A percentile compares a stretch with the other conserved stretches of the same genome.
Conservation (phyloP, 768 basidiomycete species). For the Arthromyces matolae region DNA sequence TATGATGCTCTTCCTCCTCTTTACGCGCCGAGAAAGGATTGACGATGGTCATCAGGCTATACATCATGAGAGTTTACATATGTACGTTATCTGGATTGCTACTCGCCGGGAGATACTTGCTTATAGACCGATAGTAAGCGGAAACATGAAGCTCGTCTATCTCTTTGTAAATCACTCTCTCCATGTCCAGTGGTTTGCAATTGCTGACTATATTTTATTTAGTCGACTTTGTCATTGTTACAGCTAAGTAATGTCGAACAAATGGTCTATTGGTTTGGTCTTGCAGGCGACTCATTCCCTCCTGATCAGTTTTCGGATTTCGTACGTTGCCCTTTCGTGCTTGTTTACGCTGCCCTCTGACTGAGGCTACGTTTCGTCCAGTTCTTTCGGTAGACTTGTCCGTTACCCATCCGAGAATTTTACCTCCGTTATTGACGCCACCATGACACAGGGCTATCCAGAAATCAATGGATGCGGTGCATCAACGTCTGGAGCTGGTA, state of each 20-base stretch:
- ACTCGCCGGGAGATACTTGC: not conserved
- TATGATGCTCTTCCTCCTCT: not conserved
- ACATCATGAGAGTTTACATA: constrained; percentile 13
- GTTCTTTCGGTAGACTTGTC: constrained; percentile 11
- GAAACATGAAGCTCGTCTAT: constrained; percentile 8
- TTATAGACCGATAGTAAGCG: constrained; percentile 1
- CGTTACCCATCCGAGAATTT: not conserved
- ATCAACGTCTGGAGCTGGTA: constrained; percentile 8
- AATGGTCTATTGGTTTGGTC: no score
- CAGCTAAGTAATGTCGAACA: constrained; percentile 7
- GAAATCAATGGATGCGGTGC: constrained; percentile 6
- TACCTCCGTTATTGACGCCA: no score
- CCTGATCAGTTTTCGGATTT: constrained; percentile 10
- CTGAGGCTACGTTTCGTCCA: not conserved
- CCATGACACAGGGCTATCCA: constrained; percentile 1
- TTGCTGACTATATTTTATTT: no score
- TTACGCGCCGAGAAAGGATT: not conserved
- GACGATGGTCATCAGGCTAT: not conserved
- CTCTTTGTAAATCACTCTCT: not conserved
- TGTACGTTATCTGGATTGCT: not conserved
- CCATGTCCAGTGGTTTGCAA: no score
- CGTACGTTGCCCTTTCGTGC: not conserved
- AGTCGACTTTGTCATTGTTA: constrained; percentile 5
- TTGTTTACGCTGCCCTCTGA: no score
- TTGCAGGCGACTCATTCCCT: no score